These are phyloP conservation scores for Syzygium jambos DNA, from an alignment of 345 rosid genomes.

Conservation along the genomic window DNA sequence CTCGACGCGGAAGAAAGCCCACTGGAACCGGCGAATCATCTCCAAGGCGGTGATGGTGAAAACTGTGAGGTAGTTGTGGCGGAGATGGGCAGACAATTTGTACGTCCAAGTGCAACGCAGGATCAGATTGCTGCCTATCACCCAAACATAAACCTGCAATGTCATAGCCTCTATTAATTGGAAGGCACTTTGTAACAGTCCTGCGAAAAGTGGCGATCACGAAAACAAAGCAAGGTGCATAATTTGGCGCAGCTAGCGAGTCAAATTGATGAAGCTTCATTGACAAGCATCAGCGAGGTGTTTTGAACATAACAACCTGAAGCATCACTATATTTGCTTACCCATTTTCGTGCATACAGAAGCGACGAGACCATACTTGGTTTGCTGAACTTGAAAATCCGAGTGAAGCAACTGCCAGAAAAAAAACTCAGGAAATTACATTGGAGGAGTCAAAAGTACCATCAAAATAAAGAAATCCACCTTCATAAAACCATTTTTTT, in stretches of 20 bases:
- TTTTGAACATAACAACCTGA: neutral
- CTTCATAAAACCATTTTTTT: neutral
- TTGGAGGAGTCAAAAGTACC: neutral
- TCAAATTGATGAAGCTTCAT: neutral
- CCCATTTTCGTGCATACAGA: slow-evolving; percentile 76
- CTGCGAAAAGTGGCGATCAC: neutral
- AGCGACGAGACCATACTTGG: slow-evolving; percentile 47
- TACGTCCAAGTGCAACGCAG: slow-evolving; percentile 96
- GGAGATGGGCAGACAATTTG: slow-evolving; percentile 94
- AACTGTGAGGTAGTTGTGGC: slow-evolving; percentile 77
- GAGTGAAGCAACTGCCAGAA: slow-evolving; percentile 61
- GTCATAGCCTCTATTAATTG: neutral
- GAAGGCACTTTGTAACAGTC: neutral
- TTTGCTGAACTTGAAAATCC: slow-evolving; percentile 71
- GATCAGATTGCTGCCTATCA: slow-evolving; percentile 82
- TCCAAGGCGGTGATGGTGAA: slow-evolving; percentile 75
- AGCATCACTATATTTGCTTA: slow-evolving; percentile 19
- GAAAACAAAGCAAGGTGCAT: neutral
- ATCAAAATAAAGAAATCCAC: neutral
- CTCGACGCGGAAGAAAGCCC: slow-evolving; percentile 93
- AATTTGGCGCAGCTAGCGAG: neutral
- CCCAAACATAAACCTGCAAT: slow-evolving; percentile 81
- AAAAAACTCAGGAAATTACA: neutral
- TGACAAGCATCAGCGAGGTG: neutral
- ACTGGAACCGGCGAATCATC: slow-evolving; percentile 81